Evolutionary conservation across 2,329 filamentous ascomycete genomes (phyloP), one percentile per base, ranked within the genome.

Genomic region (Penicillium palitans): DNA sequence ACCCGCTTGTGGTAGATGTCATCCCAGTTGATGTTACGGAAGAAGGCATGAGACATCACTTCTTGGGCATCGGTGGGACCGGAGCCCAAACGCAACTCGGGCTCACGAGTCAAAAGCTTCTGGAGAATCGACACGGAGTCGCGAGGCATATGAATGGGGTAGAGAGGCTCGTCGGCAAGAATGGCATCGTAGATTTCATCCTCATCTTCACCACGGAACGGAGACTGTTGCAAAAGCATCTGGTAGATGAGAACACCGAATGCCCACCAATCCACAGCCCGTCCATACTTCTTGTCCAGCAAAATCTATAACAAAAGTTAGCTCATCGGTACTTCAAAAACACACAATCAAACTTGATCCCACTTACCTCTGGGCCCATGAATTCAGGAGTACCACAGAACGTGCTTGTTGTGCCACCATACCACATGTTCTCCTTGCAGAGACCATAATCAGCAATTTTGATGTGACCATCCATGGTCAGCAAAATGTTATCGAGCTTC

Each of bases 371-470:
- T 9, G 95, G 95, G 9, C 95, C 95, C 95, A 99, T 99, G 67
- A 99, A 99, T 74, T 99, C 95, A 17, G 95, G 95, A n/a, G 95
- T 99, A 76, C 95, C 95, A 74, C 95, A 99, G 81, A 99, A 99
- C 8, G 95, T 99, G 78, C 93, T 93, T 0, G 95, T 99, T 2
- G 90, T 97, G 56, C 90, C 93, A 44, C 92, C 92, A 73, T 96
- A 99, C 93, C 93, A 99, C 95, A 99, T 99, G 69, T 99, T 93
- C 74, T 99, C 95, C 78, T 99, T 99, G 81, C 96, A 99, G 49
- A 99, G 85, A 85, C 95, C 95, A 74, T 96, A 99, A 83, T 99
- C 95, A 53, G 86, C 95, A 81, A 99, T 92, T 83, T 98, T 98
- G 81, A 99, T 96, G 75, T 99, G 95, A 27, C 95, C 95, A 72